Percentiles rank a stretch among this genome's conserved stretches.
These are phyloP conservation scores for Coemansia sp. DNA, from an alignment of 192 early-diverging fungal genomes.

Conservation along the genomic window DNA sequence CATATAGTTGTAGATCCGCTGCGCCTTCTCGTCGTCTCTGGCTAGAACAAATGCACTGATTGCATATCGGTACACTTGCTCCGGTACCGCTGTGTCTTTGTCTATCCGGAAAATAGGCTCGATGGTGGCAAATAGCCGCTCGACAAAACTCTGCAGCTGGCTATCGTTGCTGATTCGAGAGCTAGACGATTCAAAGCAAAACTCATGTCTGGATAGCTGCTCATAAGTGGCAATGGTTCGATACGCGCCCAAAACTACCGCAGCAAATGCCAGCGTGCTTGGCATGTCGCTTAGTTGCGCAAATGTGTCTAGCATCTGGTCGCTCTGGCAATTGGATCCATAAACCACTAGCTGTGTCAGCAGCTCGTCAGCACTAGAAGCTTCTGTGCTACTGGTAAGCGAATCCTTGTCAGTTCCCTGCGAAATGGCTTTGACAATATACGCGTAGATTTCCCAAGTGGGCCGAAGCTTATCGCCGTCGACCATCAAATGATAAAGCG, in stretches of 20 bases:
- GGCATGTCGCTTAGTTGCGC: slow-evolving; percentile 3
- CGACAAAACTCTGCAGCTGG: slow-evolving; percentile 6
- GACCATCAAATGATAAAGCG: slow-evolving; percentile 18
- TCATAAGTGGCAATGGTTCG: slow-evolving; percentile 10
- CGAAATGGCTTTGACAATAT: slow-evolving; percentile 23
- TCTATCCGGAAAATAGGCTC: slow-evolving; percentile 9
- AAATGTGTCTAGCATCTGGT: slow-evolving; percentile 21
- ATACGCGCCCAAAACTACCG: slow-evolving; percentile 11
- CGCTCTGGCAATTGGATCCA: not conserved
- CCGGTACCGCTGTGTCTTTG: slow-evolving; percentile 5
- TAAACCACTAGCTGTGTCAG: not conserved
- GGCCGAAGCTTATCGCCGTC: slow-evolving; percentile 10
- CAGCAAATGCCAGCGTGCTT: slow-evolving; percentile 14
- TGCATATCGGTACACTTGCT: slow-evolving; percentile 34
- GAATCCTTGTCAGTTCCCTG: not conserved
- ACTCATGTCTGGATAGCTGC: not conserved
- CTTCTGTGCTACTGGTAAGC: not conserved
- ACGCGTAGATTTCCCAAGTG: slow-evolving; percentile 21
- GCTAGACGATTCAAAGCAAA: not conserved
- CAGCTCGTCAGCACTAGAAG: not conserved
- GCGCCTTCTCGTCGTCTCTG: slow-evolving; percentile 16
- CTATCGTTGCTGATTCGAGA: not conserved
- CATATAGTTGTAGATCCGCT: slow-evolving; percentile 40
- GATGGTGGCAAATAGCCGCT: not conserved
- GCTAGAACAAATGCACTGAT: slow-evolving; percentile 31